phyloP scores from a whole-genome alignment of 2,329 filamentous ascomycete species.

The Capronia americana region DNA sequence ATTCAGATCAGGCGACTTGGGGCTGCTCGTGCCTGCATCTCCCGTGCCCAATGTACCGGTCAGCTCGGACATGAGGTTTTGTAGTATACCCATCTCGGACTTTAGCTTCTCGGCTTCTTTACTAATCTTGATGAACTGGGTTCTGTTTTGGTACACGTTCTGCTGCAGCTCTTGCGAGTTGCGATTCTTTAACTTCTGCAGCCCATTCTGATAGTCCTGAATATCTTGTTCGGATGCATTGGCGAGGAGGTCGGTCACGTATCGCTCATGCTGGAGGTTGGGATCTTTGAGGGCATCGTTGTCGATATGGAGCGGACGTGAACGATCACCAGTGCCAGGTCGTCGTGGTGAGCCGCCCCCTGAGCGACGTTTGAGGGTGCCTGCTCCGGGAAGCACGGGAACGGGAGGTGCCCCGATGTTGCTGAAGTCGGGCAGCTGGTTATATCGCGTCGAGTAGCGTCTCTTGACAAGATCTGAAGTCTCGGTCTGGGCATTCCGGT shows the following conservation, averaged over 20 bases:
- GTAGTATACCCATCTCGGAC: slow-evolving; percentile 88
- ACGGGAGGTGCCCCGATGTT: slow-evolving; percentile 72
- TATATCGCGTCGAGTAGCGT: slow-evolving; percentile 92
- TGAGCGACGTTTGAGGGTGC: slow-evolving; percentile 57
- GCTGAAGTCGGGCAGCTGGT: slow-evolving; percentile 73
- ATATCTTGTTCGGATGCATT: slow-evolving; percentile 90
- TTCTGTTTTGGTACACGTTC: slow-evolving; percentile 95
- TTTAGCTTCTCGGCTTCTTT: slow-evolving; percentile 99
- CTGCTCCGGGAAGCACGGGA: slow-evolving; percentile 61
- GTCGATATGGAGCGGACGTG: slow-evolving; percentile 72
- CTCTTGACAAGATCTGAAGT: slow-evolving; percentile 88
- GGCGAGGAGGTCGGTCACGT: slow-evolving; percentile 69
- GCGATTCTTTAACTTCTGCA: slow-evolving; percentile 77
- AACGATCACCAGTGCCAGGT: slow-evolving; percentile 55
- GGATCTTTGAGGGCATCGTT: slow-evolving; percentile 79
- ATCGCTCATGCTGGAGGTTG: slow-evolving; percentile 78
- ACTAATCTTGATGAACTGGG: slow-evolving; percentile 98
- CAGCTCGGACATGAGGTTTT: slow-evolving; percentile 89
- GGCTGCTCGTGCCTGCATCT: slow-evolving; percentile 48
- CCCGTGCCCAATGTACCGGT: slow-evolving; percentile 68
- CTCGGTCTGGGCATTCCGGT: slow-evolving; percentile 45
- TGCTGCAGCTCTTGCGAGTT: slow-evolving; percentile 87
- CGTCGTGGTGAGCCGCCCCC: slow-evolving; percentile 60
- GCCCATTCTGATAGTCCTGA: slow-evolving; percentile 75
- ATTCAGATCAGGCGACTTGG: slow-evolving; percentile 47